Base-by-base conservation (phyloP, 768 basidiomycete species). In the Trametes elegans region DNA sequence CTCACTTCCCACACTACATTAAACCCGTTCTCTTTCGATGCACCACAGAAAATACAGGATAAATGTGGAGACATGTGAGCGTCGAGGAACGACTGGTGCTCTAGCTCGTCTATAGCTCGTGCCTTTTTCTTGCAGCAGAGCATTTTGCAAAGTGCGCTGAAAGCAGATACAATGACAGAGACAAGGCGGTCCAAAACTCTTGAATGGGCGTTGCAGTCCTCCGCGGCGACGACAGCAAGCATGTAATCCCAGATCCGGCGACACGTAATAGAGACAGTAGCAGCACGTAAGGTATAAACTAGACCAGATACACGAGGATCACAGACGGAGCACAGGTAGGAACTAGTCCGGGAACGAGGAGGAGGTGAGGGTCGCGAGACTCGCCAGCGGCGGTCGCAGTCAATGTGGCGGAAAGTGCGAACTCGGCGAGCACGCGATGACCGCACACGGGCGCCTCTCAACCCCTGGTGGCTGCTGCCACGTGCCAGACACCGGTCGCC, bases 1-100 rank as follows among this genome's bases (percentile, higher is more conserved):
- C 65, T 38, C 41, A 71, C 73, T 68, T 74, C 69, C 53, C 62
- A 68, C 13, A 74, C 62, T 8, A 74, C 53, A 32, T 69, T 61
- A 55, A 74, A 74, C 1, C 72, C 72, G 8, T 64, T 64, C 50
- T 68, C 67, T 32, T 38, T 53, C 4, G 65, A 52, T 3, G 64
- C 68, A 36, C 58, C 53, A 50, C 73, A 74, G 61, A 74, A 74
- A 6, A 68, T 51, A 53, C 73, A 74, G 14, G 31, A 21, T 14
- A 39, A 26, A 46, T 26, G 39, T 18, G 34, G 24, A 26, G 46
- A 41, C 19, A 41, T 2, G 24, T 19, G 48, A 2, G 27, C 19
- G n/a, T 44, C 16, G 8, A 53, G 36, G n/a, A 54, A 38, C 3
- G 47, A 45, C 34, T 59, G 36, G 24, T 40, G 52, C 39, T 53